Conservation (phyloP, 1,139 yeast species). For the Candida sp. region DNA sequence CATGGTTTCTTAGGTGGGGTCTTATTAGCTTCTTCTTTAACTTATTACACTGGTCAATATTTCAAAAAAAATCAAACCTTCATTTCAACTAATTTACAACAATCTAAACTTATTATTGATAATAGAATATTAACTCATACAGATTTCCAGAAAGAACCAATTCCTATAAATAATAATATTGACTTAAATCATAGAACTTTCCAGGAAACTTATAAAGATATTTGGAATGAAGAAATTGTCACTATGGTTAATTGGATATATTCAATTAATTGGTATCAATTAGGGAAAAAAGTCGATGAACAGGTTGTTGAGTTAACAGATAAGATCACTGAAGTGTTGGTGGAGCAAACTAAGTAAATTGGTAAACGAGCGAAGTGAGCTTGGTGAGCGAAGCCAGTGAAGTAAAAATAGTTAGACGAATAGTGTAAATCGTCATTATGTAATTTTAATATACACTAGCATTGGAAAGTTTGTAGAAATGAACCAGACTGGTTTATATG, state of each 20-base stretch:
- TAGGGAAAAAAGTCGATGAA: constrained; percentile 37
- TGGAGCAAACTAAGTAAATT: too few species aligned
- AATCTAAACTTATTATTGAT: constrained; percentile 48
- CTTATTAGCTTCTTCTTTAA: constrained; percentile 58
- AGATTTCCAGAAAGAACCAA: constrained; percentile 30
- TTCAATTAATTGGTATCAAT: constrained; percentile 48
- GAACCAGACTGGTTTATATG: too few species aligned
- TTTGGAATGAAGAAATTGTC: constrained; percentile 80
- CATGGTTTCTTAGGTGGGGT: constrained; percentile 73
- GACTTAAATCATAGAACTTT: constrained; percentile 22
- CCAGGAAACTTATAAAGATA: constrained; percentile 67
- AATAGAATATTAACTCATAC: constrained; percentile 43
- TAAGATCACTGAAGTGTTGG: constrained; percentile 22
- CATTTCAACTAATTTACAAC: constrained; percentile 46
- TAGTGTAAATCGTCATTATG: too few species aligned
- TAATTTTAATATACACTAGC: too few species aligned
- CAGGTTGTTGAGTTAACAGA: constrained; percentile 27
- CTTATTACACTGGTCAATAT: constrained; percentile 63
- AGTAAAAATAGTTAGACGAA: too few species aligned
- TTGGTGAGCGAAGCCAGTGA: too few species aligned
- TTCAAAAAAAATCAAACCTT: constrained; percentile 47
- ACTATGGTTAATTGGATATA: constrained; percentile 65
- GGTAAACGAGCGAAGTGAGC: too few species aligned
- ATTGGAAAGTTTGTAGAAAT: too few species aligned
- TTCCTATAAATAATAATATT: constrained; percentile 37